Evolutionary conservation across 2,329 filamentous ascomycete genomes (phyloP).

Genomic region (Fusarium globosum): DNA sequence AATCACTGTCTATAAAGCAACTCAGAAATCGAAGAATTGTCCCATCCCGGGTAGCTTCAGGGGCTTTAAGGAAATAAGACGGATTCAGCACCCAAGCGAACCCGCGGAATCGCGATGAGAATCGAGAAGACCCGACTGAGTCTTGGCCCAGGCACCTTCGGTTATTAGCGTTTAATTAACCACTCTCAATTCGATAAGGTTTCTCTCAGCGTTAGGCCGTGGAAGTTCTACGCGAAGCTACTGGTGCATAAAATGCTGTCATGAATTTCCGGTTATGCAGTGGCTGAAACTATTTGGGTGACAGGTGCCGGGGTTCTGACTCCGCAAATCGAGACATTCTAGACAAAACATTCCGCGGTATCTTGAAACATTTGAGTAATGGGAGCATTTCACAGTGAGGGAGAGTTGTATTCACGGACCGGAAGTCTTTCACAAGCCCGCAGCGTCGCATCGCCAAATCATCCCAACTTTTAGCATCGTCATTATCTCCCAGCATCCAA

Average conservation of each 20-base stretch:
- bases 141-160: not conserved
- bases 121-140: not conserved
- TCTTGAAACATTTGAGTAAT: rapidly evolving
- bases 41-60: not conserved
- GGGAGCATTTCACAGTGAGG: not conserved
- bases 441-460: not conserved
- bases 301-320: not conserved
- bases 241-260: not conserved
- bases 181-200: not conserved
- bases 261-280: not conserved
- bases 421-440: not conserved
- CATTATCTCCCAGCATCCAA: not conserved
- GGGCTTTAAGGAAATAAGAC: not conserved
- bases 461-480: not conserved
- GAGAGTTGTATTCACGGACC: too few species aligned
- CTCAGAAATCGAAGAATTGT: not conserved
- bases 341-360: not conserved
- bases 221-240: not conserved
- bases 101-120: not conserved
- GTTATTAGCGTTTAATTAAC: not conserved
- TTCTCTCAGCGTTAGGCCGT: not conserved
- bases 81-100: rapidly evolving
- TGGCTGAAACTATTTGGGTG: not conserved
- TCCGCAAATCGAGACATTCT: not conserved
- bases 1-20: slow-evolving; percentile 5